phyloP scores from a whole-genome alignment of 768 basidiomycete species.

The Collybia nuda region DNA sequence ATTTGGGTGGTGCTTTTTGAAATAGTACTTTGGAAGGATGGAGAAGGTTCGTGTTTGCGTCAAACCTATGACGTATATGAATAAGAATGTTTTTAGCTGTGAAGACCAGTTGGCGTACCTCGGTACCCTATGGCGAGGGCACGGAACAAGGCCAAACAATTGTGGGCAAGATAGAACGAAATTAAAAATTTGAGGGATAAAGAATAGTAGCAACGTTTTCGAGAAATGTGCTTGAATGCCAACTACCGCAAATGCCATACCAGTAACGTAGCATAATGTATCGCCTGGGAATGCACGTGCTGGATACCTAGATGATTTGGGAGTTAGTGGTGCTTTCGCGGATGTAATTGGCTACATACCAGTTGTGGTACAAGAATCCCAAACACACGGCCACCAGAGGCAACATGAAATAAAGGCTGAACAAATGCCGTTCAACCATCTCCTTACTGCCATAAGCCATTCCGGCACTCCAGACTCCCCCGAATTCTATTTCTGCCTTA shows the following conservation, averaged over 20 bases:
- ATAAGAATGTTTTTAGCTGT: not conserved
- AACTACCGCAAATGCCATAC: constrained; percentile 98
- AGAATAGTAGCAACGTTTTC: constrained; percentile 94
- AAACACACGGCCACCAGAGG: constrained; percentile 89
- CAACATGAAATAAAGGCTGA: constrained; percentile 96
- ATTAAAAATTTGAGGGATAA: constrained; percentile 98
- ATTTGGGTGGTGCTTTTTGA: constrained; percentile 50
- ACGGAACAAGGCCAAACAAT: constrained; percentile 89
- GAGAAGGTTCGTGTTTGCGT: constrained; percentile 71
- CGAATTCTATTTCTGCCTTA: constrained; percentile 66
- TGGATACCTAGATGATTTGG: constrained; percentile 74
- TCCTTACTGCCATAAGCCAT: constrained; percentile 85
- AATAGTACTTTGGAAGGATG: constrained; percentile 74
- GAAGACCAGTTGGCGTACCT: constrained; percentile 46
- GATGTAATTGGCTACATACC: constrained; percentile 49
- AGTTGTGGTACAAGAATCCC: constrained; percentile 94
- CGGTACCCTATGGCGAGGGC: constrained; percentile 93
- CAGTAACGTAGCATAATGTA: constrained; percentile 95
- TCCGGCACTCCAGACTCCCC: constrained; percentile 80
- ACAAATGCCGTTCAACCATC: constrained; percentile 89
- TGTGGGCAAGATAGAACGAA: constrained; percentile 94
- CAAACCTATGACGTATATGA: constrained; percentile 52
- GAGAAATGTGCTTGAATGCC: constrained; percentile 97
- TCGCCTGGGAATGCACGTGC: constrained; percentile 95
- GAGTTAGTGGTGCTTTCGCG: not conserved